Conservation (phyloP, 1,284 basidiomycete genomes). For the Rhizoctonia solani region DNA sequence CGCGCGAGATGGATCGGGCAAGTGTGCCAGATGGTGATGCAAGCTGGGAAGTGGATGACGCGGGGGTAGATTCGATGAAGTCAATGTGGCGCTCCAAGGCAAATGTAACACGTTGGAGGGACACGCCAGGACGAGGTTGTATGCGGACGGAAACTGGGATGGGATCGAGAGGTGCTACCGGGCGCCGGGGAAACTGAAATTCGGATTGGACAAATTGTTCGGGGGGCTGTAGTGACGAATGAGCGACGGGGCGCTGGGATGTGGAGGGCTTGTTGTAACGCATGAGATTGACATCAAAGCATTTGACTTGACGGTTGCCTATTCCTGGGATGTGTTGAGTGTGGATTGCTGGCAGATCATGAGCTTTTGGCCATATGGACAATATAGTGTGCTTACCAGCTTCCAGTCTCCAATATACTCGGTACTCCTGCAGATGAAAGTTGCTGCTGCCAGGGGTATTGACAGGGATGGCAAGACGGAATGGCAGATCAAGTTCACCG, state of each 20-base stretch:
- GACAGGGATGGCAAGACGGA: constrained; percentile 68
- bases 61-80: constrained; percentile 44
- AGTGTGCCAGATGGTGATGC: constrained; percentile 39
- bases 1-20: constrained; percentile 60
- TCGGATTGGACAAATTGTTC: constrained; percentile 43
- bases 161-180: constrained; percentile 50
- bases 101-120: constrained; percentile 49
- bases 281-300: constrained; percentile 67
- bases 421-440: constrained; percentile 73
- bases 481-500: constrained; percentile 66
- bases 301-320: constrained; percentile 65
- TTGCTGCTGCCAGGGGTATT: constrained; percentile 63
- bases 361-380: constrained; percentile 13
- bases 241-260: constrained; percentile 44
- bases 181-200: constrained; percentile 47
- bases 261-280: constrained; percentile 61
- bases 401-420: constrained; percentile 79
- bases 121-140: constrained; percentile 44
- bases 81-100: constrained; percentile 47
- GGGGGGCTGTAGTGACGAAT: constrained; percentile 30
- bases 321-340: constrained; percentile 60
- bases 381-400: constrained; percentile 58
- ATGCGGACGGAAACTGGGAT: constrained; percentile 49
- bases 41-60: constrained; percentile 48
- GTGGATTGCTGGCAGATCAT: constrained; percentile 58